Evolutionary conservation across 768 basidiomycete genomes (phyloP), one percentile per base, ranked within the genome.

Genomic region (Amanita pseudoporphyria): DNA sequence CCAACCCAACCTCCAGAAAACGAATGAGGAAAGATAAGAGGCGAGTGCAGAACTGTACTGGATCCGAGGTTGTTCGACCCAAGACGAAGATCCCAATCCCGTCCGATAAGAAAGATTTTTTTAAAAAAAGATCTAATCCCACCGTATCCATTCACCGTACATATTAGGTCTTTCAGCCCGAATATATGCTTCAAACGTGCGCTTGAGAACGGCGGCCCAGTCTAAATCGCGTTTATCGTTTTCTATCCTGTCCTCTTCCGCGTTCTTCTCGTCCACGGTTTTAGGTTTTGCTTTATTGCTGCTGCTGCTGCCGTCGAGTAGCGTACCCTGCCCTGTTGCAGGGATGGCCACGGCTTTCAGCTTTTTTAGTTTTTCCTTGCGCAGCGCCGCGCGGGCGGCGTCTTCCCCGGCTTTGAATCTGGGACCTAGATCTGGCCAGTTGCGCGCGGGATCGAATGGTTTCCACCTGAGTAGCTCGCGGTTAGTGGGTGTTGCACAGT

Each of bases 101-200:
- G 12, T 14, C 18, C 19, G 13, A 19, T 9, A 35, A 45, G 7
- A 35, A 32, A 33, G n/a, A 45, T 16, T n/a, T n/a, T n/a, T n/a
- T n/a, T n/a, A n/a, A 21, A 21, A 10, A 31, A 3, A 6, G 32
- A 32, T 46, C 33, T 28, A 39, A 4, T 45, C 64, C 72, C 72
- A 74, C 39, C 64, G 58, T 47, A 74, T 55, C 77, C 76, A 79
- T 68, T 93, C 91, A 30, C 91, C 90, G 65, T 93, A 93, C 87
- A 91, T 88, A 62, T 94, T 96, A 18, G 93, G 90, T 26, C 79
- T 67, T 65, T 96, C 92, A 1, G 83, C 86, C 5, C 93, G 74
- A 47, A 96, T 63, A 64, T 87, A 95, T 47, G 80, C 77, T 69
- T 97, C 94, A 62, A 95, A 94, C n/a, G 89, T 91, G 67, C 94